Percentiles rank a stretch among this genome's conserved stretches.
phyloP scores from a whole-genome alignment of 257 asterid genomes.

The Solanum gracilifrons region DNA sequence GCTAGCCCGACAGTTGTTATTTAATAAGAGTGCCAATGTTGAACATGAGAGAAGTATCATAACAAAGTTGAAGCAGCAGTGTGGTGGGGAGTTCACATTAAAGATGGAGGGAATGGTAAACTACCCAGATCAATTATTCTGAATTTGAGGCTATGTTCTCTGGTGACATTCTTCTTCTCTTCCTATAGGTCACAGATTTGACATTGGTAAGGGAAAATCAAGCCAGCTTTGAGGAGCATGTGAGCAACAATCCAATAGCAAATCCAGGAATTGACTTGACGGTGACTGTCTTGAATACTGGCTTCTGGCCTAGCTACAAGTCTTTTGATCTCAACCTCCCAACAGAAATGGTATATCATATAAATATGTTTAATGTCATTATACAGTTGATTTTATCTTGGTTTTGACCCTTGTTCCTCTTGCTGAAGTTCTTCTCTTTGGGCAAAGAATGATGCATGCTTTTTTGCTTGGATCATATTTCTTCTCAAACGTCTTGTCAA shows the following conservation, averaged over 20 bases:
- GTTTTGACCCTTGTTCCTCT: neutral
- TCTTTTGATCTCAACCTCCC: conserved; percentile 93
- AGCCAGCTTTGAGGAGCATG: conserved; percentile 76
- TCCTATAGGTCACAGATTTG: conserved; percentile 80
- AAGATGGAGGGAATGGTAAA: conserved; percentile 99
- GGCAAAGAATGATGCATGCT: neutral
- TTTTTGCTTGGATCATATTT: neutral
- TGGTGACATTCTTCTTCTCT: neutral
- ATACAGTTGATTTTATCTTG: neutral
- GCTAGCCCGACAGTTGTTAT: conserved; percentile 84
- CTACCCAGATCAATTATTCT: conserved; percentile 1
- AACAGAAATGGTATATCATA: conserved; percentile 63
- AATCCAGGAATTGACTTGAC: conserved; percentile 93
- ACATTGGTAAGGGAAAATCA: conserved; percentile 95
- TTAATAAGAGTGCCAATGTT: conserved; percentile 96
- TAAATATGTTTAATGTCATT: neutral
- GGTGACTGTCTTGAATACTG: conserved; percentile 92
- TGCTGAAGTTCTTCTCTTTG: neutral
- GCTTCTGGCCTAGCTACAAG: conserved; percentile 99
- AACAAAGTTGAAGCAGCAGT: conserved; percentile 94
- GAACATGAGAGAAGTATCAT: conserved; percentile 96
- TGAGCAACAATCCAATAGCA: conserved; percentile 45
- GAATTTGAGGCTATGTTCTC: neutral
- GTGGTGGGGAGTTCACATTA: conserved; percentile 96
- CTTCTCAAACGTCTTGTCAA: neutral